Evolutionary conservation across 2,329 filamentous ascomycete genomes (phyloP).

Genomic region (Colletotrichum sp.): DNA sequence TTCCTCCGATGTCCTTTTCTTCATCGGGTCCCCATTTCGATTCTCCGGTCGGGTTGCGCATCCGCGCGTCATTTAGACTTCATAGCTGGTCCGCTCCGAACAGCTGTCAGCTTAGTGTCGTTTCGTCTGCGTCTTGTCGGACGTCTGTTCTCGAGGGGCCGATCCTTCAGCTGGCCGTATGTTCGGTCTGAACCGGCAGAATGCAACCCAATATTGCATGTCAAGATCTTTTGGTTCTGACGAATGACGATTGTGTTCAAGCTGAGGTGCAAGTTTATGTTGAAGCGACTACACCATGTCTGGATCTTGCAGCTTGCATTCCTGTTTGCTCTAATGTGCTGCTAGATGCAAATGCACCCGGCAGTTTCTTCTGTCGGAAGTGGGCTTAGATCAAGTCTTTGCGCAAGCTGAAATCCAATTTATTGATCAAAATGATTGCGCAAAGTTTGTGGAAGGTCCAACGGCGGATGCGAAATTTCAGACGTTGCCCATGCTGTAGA

Average conservation of each 20-base stretch:
- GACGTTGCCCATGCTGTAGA: background rate
- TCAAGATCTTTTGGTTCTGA: background rate
- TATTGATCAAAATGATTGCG: background rate
- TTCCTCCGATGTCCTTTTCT: background rate
- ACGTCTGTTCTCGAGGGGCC: conserved; percentile 8
- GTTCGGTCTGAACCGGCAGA: background rate
- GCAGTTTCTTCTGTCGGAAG: background rate
- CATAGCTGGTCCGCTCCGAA: background rate
- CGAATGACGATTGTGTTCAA: background rate
- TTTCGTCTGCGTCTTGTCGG: conserved; percentile 13
- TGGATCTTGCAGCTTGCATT: background rate
- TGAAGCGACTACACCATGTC: background rate
- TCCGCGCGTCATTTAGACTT: conserved; percentile 4
- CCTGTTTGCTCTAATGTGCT: background rate
- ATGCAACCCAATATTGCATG: background rate
- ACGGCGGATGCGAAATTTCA: background rate
- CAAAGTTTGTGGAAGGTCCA: background rate
- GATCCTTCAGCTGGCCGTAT: background rate
- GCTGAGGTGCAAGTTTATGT: background rate
- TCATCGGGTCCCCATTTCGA: background rate
- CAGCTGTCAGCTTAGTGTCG: conserved; percentile 7
- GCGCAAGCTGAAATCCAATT: background rate
- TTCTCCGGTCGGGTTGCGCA: background rate
- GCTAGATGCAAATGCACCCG: background rate
- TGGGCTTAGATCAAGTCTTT: background rate